A percentile compares a stretch with the other conserved stretches of the same genome.
Evolutionary conservation across 2,329 filamentous ascomycete species (phyloP).

Genomic region (Parastagonospora avenae): DNA sequence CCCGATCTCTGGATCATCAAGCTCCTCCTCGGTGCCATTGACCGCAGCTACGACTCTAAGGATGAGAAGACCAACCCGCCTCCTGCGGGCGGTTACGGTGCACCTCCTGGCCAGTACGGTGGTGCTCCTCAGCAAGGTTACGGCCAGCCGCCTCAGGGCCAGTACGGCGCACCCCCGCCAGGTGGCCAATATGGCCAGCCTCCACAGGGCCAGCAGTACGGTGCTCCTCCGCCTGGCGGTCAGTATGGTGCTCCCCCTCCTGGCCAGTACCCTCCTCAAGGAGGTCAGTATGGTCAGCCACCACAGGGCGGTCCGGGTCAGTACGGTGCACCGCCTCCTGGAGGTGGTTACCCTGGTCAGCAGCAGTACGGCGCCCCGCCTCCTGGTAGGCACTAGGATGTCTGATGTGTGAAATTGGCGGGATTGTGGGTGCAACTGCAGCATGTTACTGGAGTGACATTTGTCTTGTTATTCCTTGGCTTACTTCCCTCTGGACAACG

Average conservation of each 20-base stretch:
- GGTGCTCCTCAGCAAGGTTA: slow-evolving; percentile 28
- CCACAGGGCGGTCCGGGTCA: slow-evolving; percentile 17
- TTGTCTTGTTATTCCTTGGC: too few species aligned
- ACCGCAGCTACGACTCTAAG: slow-evolving; percentile 68
- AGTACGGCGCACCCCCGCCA: slow-evolving; percentile 23
- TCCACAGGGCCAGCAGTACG: slow-evolving; percentile 20
- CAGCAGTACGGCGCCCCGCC: slow-evolving; percentile 3
- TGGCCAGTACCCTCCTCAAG: slow-evolving; percentile 16
- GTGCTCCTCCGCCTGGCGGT: slow-evolving; percentile 7
- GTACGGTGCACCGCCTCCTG: slow-evolving; percentile 9
- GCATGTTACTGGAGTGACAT: too few species aligned
- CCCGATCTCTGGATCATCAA: slow-evolving; percentile 71
- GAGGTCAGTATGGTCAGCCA: slow-evolving; percentile 27
- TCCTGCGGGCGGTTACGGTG: slow-evolving; percentile 39
- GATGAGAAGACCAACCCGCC: slow-evolving; percentile 62
- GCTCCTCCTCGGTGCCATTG: slow-evolving; percentile 70
- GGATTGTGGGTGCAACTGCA: too few species aligned
- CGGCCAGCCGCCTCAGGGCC: slow-evolving; percentile 25
- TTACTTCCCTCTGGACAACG: too few species aligned
- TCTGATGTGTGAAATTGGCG: background rate
- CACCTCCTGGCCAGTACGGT: slow-evolving; percentile 39
- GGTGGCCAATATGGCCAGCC: slow-evolving; percentile 24
- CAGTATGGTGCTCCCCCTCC: slow-evolving; percentile 5
- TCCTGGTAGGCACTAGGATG: slow-evolving; percentile 22
- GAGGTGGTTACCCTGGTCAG: slow-evolving; percentile 8